phyloP scores from a whole-genome alignment of 2,329 filamentous ascomycete genomes.

The Phoma sp. region DNA sequence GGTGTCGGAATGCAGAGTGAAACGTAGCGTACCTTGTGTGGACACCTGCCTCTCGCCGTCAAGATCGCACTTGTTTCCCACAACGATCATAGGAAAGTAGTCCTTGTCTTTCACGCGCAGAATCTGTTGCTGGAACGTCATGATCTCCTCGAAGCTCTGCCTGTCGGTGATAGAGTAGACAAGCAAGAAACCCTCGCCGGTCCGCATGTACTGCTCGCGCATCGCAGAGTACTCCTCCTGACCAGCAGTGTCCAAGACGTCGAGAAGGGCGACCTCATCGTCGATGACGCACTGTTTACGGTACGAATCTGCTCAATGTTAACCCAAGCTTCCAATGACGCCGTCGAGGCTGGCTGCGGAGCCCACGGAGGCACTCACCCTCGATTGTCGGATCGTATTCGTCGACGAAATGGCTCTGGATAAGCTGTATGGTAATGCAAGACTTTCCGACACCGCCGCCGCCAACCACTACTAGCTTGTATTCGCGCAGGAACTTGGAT shows the following conservation, averaged over 20 bases:
- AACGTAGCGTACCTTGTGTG: conserved; percentile 73
- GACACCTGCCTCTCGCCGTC: conserved; percentile 90
- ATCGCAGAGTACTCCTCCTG: conserved; percentile 99
- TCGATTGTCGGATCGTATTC: conserved; percentile 99
- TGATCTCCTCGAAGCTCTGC: conserved; percentile 97
- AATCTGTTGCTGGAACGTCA: conserved; percentile 98
- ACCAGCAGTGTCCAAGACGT: conserved; percentile 96
- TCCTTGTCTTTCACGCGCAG: conserved; percentile 99
- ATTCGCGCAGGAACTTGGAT: conserved; percentile 58
- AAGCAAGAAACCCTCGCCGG: conserved; percentile 94
- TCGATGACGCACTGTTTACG: conserved; percentile 99
- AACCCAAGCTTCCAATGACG: background rate
- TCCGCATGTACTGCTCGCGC: conserved; percentile 99
- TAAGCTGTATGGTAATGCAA: conserved; percentile 90
- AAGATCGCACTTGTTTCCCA: conserved; percentile 99
- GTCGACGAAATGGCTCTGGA: conserved; percentile 92
- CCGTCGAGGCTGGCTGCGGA: background rate
- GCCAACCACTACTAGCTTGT: conserved; percentile 82
- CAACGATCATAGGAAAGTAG: conserved; percentile 98
- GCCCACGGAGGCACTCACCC: conserved; percentile 63
- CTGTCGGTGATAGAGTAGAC: conserved; percentile 98
- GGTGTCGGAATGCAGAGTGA: conserved; percentile 4
- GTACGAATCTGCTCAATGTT: conserved; percentile 78
- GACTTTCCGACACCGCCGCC: conserved; percentile 99
- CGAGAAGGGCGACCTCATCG: conserved; percentile 94